Evolutionary conservation across 2,329 filamentous ascomycete species (phyloP), one percentile per base, ranked within the genome.

Genomic region (Arthrobotrys conoides): DNA sequence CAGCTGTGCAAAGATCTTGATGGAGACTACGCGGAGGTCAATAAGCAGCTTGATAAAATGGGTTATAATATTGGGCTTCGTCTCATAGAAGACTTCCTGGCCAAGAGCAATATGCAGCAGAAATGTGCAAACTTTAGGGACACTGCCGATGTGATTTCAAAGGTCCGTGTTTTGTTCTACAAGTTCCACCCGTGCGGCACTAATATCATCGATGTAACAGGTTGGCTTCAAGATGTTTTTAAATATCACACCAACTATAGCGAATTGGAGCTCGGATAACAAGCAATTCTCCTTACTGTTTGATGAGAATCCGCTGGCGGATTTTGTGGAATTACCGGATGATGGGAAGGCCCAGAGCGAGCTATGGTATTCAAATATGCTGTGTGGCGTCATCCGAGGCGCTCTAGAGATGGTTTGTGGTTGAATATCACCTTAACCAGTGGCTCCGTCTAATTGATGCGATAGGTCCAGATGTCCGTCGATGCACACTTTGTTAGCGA

Each of bases 171-270:
- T 10, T 5, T 20, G 8, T 69, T 18, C 16, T 22, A 3, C 44
- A 68, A 10, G 27, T 27, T 55, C 9, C 36, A 64, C 22, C 27
- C 0, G 22, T 14, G 2, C 14, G 16, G 3, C 18, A 1, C 75
- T 68, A 41, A 63, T 55, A 59, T 12, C 36, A 53, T 82, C 83
- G 71, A 84, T 78, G 30, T 71, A 49, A 78, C 80, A 97, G 93
- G 92, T 99, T 81, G 96, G 96, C 71, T 99, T 99, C 87, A 98
- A 99, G 86, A 97, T 99, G 81, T 99, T 99, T 84, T 89, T 99
- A 79, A 99, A 99, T 83, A 94, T 97, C 82, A 96, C 94, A 3
- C 96, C 96, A 0, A 92, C 91, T 6, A 91, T 98, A 80, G 93
- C 94, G 59, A 97, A 97, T 84, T 99, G 96, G 96, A 96, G 94